Base-by-base conservation (phyloP, 2,329 filamentous ascomycete species). In the Alternaria hordeiaustralica region DNA sequence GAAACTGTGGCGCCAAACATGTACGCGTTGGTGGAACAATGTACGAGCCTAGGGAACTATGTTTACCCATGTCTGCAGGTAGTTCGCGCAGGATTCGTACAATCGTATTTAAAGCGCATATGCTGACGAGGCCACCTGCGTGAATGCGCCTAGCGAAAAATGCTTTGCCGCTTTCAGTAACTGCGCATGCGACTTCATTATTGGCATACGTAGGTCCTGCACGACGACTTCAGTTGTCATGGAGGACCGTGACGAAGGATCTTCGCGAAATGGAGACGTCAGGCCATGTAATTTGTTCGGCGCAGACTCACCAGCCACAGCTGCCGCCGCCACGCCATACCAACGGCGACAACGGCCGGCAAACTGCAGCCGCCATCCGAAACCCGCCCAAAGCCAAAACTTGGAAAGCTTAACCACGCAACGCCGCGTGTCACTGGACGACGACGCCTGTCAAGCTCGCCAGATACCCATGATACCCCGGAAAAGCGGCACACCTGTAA, bases 351-450 rank as follows among this genome's bases (percentile, higher is more conserved):
- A 51, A 53, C 49, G 49, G 49, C 20, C 49, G 49, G 49, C 28
- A 53, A 10, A 21, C 30, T 30, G 49, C 49, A 53, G 1, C 28
- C 49, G 49, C 20, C 28, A 36, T 55, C 51, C 51, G 30, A 43
- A 43, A 26, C 7, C 18, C 12, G 26, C 10, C 23, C 47, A 21
- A 21, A 28, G 21, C 13, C 26, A 21, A 25, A 33, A 21, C 49
- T 43, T 60, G 58, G 25, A 51, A 71, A 56, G 69, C 69, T 70
- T 70, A 60, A 60, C 12, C 50, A 54, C 56, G 63, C 50, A 65
- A 56, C 41, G 63, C 66, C 63, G 63, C 65, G 63, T 68, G 62
- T 69, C 56, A 72, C 43, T 70, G 68, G 71, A 18, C 45, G 55
- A 25, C 15, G 9, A 11, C 11, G 8, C 23, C 10, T 45, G 44